Base-by-base conservation (phyloP, 2,329 filamentous ascomycete genomes). In the Ceratocystis eucalypticola region DNA sequence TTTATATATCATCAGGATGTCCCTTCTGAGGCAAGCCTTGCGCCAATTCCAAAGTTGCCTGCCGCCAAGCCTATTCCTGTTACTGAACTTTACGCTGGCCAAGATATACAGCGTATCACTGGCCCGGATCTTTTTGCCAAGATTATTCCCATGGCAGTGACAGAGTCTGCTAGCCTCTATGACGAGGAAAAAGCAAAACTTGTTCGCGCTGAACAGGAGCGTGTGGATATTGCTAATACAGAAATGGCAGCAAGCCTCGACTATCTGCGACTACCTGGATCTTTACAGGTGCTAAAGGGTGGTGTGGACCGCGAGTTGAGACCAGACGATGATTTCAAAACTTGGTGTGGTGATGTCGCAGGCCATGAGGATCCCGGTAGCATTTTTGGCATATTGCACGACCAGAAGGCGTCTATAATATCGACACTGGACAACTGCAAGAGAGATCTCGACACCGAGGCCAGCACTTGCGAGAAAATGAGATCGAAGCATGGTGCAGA, bases 401-500 rank as follows among this genome's bases (percentile, higher is more conserved):
- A 84, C 30, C 88, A 94, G 71, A 96, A 93, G 74, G 83, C 88
- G 20, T 81, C 84, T 1, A 88, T 96, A 12, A 75, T 90, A 30
- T 80, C 80, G 2, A 83, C 85, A 2, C 76, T 99, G 66, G 91
- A 96, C 66, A 84, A 84, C 67, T 90, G 90, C 71, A 86, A 87
- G 66, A 96, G 96, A 74, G 89, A 95, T 72, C 78, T 99, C 53
- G 94, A 99, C 71, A 91, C 94, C 85, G 94, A 99, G 75, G 95
- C 97, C 77, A 95, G 90, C 66, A 90, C 97, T 0, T 99, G 94
- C 74, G 94, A 99, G 75, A 99, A 97, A 80, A 99, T 99, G 94
- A 85, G 94, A 61, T 95, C 91, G 12, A 99, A 99, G 74, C 97
- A 97, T 74, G 92, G 93, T 66, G 83, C 82, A 33, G 93, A 97